Conservation (phyloP, 257 asterid species). For the Phtheirospermum japonicum region DNA sequence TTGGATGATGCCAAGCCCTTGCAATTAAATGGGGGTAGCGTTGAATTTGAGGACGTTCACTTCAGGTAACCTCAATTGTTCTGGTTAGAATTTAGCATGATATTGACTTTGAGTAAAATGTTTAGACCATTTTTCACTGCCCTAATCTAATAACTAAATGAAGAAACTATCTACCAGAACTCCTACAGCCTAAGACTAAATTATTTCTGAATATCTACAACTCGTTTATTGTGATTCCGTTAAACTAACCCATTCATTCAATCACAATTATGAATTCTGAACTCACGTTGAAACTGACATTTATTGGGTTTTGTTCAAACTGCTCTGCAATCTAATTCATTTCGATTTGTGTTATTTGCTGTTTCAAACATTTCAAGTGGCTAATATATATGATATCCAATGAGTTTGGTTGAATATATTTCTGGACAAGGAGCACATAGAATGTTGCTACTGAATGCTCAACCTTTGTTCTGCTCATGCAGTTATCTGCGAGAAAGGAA, state of each 20-base stretch:
- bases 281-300: conserved; percentile 5
- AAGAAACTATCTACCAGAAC: neutral
- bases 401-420: neutral
- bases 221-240: conserved; percentile 6
- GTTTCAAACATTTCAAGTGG: conserved; percentile 18
- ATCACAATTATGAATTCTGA: neutral
- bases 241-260: neutral
- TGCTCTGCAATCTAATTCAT: conserved; percentile 7
- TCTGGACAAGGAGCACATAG: conserved; percentile 5
- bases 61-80: conserved; percentile 62
- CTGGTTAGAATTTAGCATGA: conserved; percentile 20
- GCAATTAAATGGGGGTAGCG: conserved; percentile 61
- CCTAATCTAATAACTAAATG: neutral
- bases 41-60: conserved; percentile 82
- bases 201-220: neutral
- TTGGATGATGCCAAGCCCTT: conserved; percentile 65
- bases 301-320: conserved; percentile 1
- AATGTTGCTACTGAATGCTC: conserved; percentile 25
- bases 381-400: conserved; percentile 2
- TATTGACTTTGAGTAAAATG: neutral
- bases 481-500: conserved; percentile 86
- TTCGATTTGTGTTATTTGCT: neutral
- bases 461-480: conserved; percentile 26
- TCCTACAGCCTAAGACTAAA: conserved; percentile 10
- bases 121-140: neutral